These are phyloP conservation scores for Aureobasidium vineae DNA, from an alignment of 2,329 filamentous ascomycete species.

Conservation along the genomic window DNA sequence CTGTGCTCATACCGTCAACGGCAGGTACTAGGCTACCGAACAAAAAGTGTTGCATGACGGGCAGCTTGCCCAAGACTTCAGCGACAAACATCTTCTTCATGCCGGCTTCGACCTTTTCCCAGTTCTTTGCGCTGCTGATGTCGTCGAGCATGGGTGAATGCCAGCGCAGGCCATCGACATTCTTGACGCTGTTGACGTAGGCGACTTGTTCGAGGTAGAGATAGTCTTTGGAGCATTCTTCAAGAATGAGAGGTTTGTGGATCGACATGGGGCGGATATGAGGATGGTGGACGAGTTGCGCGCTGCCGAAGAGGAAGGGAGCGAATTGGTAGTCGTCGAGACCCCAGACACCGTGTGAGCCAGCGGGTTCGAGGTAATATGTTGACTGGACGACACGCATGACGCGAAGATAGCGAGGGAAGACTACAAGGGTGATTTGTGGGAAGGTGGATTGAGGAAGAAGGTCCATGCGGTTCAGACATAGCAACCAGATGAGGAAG, in stretches of 20 bases:
- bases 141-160: conserved; percentile 98
- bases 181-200: conserved; percentile 96
- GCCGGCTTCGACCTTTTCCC: conserved; percentile 88
- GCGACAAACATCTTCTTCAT: conserved; percentile 97
- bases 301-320: conserved; percentile 52
- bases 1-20: conserved; percentile 73
- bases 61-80: conserved; percentile 88
- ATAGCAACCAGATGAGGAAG: conserved; percentile 95
- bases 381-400: conserved; percentile 87
- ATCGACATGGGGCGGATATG: conserved; percentile 59
- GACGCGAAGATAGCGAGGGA: conserved; percentile 75
- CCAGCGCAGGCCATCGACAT: conserved; percentile 90
- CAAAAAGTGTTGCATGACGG: conserved; percentile 98
- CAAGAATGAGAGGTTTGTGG: conserved; percentile 81
- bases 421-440: conserved; percentile 71
- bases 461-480: conserved; percentile 74
- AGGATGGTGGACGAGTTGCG: conserved; percentile 64
- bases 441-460: conserved; percentile 67
- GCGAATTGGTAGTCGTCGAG: conserved; percentile 56
- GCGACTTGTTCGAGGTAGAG: conserved; percentile 89
- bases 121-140: conserved; percentile 84
- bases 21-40: conserved; percentile 86
- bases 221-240: conserved; percentile 80
- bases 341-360: conserved; percentile 54
- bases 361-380: conserved; percentile 87